These are phyloP conservation scores for Posidonia oceanica DNA, from an alignment of 116 monocot genomes.

Conservation along the genomic window DNA sequence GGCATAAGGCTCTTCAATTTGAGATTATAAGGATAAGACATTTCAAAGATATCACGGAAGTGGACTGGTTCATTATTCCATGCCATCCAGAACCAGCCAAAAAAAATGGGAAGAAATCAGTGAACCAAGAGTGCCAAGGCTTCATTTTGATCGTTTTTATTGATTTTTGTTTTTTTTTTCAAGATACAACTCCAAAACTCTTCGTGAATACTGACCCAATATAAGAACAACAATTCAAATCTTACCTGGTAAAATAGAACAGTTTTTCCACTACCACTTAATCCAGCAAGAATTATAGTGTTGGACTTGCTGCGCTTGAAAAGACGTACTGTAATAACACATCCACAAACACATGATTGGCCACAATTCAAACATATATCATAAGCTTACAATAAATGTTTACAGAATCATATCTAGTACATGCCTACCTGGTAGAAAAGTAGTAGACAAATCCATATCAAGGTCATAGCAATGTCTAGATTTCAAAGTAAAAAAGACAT, in stretches of 20 bases:
- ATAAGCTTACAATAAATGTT: not conserved
- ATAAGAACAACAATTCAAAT: not conserved
- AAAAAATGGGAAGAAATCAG: not conserved
- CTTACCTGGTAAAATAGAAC: constrained; percentile 73
- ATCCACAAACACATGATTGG: constrained; percentile 3
- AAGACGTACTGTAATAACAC: constrained; percentile 22
- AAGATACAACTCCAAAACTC: too few species aligned
- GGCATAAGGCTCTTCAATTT: too few species aligned
- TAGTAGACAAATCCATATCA: too few species aligned
- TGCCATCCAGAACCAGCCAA: not conserved
- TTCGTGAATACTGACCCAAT: too few species aligned
- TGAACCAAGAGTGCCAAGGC: not conserved
- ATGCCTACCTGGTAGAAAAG: too few species aligned
- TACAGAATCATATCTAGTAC: not conserved
- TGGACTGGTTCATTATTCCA: not conserved
- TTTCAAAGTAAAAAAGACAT: too few species aligned
- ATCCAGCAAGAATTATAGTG: constrained; percentile 61
- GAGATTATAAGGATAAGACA: too few species aligned
- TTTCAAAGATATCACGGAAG: too few species aligned
- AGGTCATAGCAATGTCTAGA: too few species aligned
- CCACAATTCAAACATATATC: not conserved
- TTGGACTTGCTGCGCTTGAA: constrained; percentile 40
- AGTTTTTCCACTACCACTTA: constrained; percentile 78
- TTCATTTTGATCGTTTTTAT: not conserved
- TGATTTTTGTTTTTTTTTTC: too few species aligned